These are phyloP conservation scores for Backusella parvicylindrica DNA, from an alignment of 192 early-diverging fungal species.

Conservation along the genomic window DNA sequence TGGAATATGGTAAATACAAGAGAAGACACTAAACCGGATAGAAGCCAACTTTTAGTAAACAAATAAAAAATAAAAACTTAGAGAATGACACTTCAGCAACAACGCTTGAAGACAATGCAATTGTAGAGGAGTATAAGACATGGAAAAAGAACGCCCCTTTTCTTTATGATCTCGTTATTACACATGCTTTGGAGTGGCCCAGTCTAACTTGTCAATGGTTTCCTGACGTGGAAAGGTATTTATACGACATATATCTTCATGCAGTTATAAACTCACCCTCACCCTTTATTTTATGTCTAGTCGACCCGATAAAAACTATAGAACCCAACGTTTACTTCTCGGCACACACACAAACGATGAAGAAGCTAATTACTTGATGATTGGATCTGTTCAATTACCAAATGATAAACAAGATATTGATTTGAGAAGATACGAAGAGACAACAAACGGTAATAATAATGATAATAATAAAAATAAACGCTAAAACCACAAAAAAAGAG, in stretches of 20 bases:
- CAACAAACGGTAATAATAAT: constrained; percentile 21
- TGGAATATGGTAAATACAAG: background rate
- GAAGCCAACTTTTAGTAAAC: background rate
- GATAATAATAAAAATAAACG: background rate
- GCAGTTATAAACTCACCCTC: background rate
- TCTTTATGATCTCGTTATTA: constrained; percentile 95
- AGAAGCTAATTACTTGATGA: constrained; percentile 96
- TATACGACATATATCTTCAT: background rate
- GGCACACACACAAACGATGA: constrained; percentile 97
- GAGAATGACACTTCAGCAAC: background rate
- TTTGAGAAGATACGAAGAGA: constrained; percentile 34
- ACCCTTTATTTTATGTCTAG: constrained; percentile 42
- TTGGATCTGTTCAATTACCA: constrained; percentile 76
- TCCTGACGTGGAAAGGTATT: constrained; percentile 86
- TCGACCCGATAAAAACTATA: constrained; percentile 79
- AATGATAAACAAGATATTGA: constrained; percentile 27
- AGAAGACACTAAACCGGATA: background rate
- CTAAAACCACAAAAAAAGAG: too few relatives aligned
- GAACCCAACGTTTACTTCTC: constrained; percentile 82
- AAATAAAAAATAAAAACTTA: background rate
- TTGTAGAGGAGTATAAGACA: constrained; percentile 97
- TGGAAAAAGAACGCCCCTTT: constrained; percentile 99
- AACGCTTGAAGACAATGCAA: constrained; percentile 68
- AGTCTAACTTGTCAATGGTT: constrained; percentile 97
- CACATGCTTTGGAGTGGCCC: constrained; percentile 99